Evolutionary conservation across 1,284 basidiomycete genomes (phyloP).

Genomic region (Boletus sp.): DNA sequence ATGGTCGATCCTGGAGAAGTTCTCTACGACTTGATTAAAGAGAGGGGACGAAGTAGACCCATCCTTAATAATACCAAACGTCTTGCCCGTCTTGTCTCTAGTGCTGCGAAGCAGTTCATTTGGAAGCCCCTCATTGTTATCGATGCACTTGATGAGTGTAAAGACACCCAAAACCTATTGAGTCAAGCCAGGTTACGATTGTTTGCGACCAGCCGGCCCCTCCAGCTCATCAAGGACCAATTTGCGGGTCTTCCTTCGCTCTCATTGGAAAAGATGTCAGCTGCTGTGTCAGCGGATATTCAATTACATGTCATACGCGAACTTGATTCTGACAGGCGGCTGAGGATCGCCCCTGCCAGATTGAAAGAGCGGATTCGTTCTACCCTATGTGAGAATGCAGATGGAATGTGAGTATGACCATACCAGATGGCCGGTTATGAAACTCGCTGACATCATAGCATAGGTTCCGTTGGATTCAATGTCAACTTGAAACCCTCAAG

Average conservation of each 20-base stretch:
- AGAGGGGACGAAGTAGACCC: background rate
- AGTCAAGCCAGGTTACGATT: background rate
- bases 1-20: background rate
- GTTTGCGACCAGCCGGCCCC: background rate
- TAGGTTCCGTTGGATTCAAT: background rate
- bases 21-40: background rate
- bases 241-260: background rate
- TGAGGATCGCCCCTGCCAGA: background rate
- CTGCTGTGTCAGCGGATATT: background rate
- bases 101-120: background rate
- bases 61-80: background rate
- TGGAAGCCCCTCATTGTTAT: background rate
- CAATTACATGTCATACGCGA: background rate
- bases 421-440: background rate
- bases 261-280: background rate
- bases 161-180: background rate
- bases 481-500: background rate
- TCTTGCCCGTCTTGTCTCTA: background rate
- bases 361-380: background rate
- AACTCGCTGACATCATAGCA: background rate
- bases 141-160: background rate
- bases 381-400: background rate
- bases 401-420: background rate
- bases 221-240: background rate
- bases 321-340: background rate